phyloP scores from a whole-genome alignment of 164 flowering plant genomes.

The Cinnamomum micranthum region DNA sequence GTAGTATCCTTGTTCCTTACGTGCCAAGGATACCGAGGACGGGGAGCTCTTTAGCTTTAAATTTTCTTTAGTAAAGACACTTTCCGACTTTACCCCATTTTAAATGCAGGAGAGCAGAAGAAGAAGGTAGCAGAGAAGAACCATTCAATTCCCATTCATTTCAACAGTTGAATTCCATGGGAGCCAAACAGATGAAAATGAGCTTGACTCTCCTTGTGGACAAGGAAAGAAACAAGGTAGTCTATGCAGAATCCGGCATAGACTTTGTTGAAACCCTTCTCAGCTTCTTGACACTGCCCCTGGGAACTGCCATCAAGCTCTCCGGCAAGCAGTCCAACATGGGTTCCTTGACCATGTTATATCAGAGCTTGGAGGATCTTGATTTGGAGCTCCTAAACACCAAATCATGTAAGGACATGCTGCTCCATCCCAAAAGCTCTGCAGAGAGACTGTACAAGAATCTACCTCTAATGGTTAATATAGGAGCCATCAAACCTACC shows the following conservation, averaged over 20 bases:
- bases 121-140: no score
- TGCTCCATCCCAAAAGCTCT: background rate
- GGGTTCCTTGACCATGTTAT: background rate
- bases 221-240: background rate
- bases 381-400: background rate
- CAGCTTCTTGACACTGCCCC: conserved; percentile 17
- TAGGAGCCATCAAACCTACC: background rate
- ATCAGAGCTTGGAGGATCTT: background rate
- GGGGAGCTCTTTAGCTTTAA: no score
- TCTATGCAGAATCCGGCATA: conserved; percentile 6
- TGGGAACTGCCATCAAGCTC: conserved; percentile 10
- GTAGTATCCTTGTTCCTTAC: no score
- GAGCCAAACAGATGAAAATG: no score
- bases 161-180: no score
- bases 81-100: no score
- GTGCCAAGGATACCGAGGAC: no score
- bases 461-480: no score
- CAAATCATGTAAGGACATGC: background rate
- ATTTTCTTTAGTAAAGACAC: no score
- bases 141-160: no score
- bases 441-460: no score
- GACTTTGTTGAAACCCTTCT: conserved; percentile 19
- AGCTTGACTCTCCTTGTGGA: background rate
- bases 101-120: no score
- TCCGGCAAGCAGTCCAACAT: background rate